These are phyloP conservation scores for Aspergillus hancockii DNA, from an alignment of 495 filamentous ascomycete genomes.

Conservation along the genomic window DNA sequence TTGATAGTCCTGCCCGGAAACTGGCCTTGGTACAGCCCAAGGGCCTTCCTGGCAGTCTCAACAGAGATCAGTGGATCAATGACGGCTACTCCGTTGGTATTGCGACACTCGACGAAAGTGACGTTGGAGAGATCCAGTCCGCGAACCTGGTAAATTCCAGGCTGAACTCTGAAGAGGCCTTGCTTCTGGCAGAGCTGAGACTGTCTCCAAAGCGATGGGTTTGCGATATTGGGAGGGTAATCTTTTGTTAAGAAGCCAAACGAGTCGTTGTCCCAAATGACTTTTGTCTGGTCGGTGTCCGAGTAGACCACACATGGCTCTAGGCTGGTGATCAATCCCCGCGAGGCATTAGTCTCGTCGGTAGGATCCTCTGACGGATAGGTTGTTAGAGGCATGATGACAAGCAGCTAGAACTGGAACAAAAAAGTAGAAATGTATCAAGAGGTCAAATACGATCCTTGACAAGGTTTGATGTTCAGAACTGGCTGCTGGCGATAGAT, in stretches of 20 bases:
- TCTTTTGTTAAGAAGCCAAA: constrained; percentile 21
- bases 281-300: constrained; percentile 5
- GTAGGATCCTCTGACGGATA: no score
- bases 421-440: no score
- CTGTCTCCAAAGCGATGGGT: constrained; percentile 29
- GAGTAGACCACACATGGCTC: constrained; percentile 15
- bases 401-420: no score
- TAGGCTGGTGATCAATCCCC: constrained; percentile 22
- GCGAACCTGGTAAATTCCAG: constrained; percentile 28
- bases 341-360: constrained; percentile 10
- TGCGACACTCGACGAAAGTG: constrained; percentile 23
- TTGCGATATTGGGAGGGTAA: constrained; percentile 19
- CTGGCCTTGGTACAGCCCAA: constrained; percentile 22
- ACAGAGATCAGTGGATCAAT: constrained; percentile 22
- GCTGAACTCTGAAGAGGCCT: constrained; percentile 25
- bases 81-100: constrained; percentile 21
- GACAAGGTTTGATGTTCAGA: no score
- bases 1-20: constrained; percentile 22
- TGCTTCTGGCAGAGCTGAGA: constrained; percentile 20
- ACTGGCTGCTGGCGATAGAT: no score
- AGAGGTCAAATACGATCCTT: no score
- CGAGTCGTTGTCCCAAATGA: constrained; percentile 23
- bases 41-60: constrained; percentile 18
- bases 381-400: no score
- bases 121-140: constrained; percentile 29